phyloP scores from a whole-genome alignment of 139 green algal genomes.

The Nannochloris sp. region DNA sequence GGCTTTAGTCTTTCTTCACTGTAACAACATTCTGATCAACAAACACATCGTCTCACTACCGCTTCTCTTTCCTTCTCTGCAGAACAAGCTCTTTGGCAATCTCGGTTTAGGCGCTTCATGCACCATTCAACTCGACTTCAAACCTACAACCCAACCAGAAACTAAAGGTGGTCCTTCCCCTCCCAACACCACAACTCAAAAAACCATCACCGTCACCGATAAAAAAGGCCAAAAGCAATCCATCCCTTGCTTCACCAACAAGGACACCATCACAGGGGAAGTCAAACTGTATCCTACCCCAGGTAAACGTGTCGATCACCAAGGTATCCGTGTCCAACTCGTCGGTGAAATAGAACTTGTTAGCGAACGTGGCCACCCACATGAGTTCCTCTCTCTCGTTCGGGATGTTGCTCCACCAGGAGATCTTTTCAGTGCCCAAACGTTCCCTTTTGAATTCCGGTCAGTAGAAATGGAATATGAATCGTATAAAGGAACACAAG shows the following conservation, averaged over 20 bases:
- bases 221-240: slow-evolving; percentile 42
- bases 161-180: slow-evolving; percentile 16
- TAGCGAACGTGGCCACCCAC: slow-evolving; percentile 66
- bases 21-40: no score
- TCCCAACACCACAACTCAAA: slow-evolving; percentile 14
- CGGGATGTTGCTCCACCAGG: slow-evolving; percentile 71
- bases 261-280: slow-evolving; percentile 61
- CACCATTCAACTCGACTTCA: slow-evolving; percentile 47
- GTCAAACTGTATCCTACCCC: slow-evolving; percentile 54
- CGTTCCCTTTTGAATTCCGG: slow-evolving; percentile 90
- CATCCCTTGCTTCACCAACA: slow-evolving; percentile 67
- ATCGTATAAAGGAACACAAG: slow-evolving; percentile 80
- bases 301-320: slow-evolving; percentile 87
- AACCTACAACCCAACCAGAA: background rate
- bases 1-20: no score
- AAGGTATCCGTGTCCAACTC: slow-evolving; percentile 92
- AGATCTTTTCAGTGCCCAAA: slow-evolving; percentile 63
- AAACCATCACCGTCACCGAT: slow-evolving; percentile 33
- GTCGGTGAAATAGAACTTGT: slow-evolving; percentile 93
- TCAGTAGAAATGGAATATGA: slow-evolving; percentile 96
- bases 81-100: slow-evolving; percentile 37
- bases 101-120: slow-evolving; percentile 13
- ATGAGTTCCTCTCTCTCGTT: slow-evolving; percentile 87
- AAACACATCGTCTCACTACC: no score
- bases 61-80: background rate